These are phyloP conservation scores for Ophiobolus disseminans DNA, from an alignment of 2,329 filamentous ascomycete genomes.

Conservation along the genomic window DNA sequence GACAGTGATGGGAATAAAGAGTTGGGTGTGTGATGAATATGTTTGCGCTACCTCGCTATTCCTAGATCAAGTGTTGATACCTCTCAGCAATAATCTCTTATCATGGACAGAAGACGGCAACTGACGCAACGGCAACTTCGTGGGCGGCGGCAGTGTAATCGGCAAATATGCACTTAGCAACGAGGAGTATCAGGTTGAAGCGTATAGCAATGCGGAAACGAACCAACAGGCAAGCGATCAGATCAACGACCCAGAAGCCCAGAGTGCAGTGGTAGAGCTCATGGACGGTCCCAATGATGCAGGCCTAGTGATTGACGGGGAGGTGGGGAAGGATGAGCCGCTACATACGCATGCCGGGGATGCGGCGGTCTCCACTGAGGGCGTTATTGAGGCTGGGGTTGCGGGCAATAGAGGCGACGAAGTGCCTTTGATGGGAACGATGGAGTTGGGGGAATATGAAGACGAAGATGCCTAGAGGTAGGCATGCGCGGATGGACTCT, in stretches of 20 bases:
- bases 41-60: not conserved
- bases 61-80: not conserved
- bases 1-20: not conserved
- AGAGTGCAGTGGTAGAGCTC: too few species aligned
- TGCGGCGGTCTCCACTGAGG: not conserved
- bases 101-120: not conserved
- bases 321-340: not conserved
- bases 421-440: too few species aligned
- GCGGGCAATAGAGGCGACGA: too few species aligned
- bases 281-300: too few species aligned
- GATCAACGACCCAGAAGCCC: too few species aligned
- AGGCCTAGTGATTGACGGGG: too few species aligned
- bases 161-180: not conserved
- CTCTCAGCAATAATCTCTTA: not conserved
- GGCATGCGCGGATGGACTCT: too few species aligned
- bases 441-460: too few species aligned
- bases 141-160: conserved; percentile 1
- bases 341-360: not conserved
- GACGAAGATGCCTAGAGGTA: too few species aligned
- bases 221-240: not conserved
- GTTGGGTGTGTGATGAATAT: not conserved
- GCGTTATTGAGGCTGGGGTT: not conserved
- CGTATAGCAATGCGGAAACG: not conserved
- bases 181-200: not conserved
- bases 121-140: not conserved